Base-by-base conservation (phyloP, 345 rosid species). In the Leavenworthia alabamica region DNA sequence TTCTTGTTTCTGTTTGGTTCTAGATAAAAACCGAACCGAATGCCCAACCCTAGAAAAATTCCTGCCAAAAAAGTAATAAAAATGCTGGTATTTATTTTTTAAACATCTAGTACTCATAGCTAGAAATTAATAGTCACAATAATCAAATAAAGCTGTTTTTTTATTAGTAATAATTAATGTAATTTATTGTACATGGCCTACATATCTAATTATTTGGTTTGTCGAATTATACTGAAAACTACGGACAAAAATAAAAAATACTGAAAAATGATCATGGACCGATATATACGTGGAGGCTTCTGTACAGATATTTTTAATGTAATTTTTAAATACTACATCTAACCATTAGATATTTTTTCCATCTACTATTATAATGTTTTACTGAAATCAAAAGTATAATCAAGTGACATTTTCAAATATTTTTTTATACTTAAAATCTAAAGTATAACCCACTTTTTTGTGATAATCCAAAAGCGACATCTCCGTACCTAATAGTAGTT, bases 121-220 rank as follows among this genome's bases (percentile, higher is more conserved):
- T 52, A 41, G 17, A 64, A 22, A 44, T 23, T 15, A 26, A 10
- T 14, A 54, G 22, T 15, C 5, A 51, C 12, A 16, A 31, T 33
- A 15, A 37, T 37, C 3, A 13, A 37, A 36, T 13, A 42, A 44
- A 47, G 13, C 2, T 37, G 50, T 23, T 67, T 13, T 56, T 41
- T 44, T 45, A 29, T 44, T 2, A 6, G 54, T 32, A 32, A 51
- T 50, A 32, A 28, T 28, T 57, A 35, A 35, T 35, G 63, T 26
- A 24, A 35, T 24, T 56, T 22, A 67, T 31, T 31, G 61, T 4
- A 52, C 20, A 52, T 60, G 73, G 61, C 61, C 73, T 60, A 68
- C 73, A 68, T 52, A 61, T 51, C 45, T 26, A 60, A 52, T 33
- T 22, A 68, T 60, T 44, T 52, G 31, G 55, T 43, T 44, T n/a